Evolutionary conservation across 2,329 filamentous ascomycete species (phyloP), one percentile per base, ranked within the genome.

Genomic region (Epichloe sibirici): DNA sequence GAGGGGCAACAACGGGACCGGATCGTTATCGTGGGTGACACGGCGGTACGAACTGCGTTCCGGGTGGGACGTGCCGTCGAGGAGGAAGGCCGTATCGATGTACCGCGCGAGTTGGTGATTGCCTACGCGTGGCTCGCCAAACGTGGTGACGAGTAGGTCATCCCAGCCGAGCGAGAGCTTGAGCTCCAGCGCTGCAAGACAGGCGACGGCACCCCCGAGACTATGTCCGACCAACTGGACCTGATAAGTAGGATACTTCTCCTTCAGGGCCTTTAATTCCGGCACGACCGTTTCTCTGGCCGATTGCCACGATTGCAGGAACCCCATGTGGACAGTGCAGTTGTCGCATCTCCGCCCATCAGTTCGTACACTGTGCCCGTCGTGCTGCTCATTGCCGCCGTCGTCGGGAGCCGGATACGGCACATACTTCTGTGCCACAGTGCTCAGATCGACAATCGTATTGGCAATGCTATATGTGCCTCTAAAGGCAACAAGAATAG

Each of bases 401-500:
- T 74, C 65, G 42, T 74, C 72, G 0, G 75, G 74, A 2, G 79
- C 75, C 1, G 87, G 86, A 65, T 96, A 98, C 0, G 93, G 90
- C 1, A 90, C 79, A 63, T 97, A 98, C 65, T 87, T 81, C 66
- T 97, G 91, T 12, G 90, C 90, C 2, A 91, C 76, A 2, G 90
- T 94, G 57, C 88, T 90, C 52, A 98, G 75, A 69, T 98, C 93
- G 48, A 90, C 78, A 56, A 98, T 84, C 12, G 90, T 90, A 66
- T 97, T 95, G 51, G 89, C 79, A 61, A 98, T 78, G 58, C 90
- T 95, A 69, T 97, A 96, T 13, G 93, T 97, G 25, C 93, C 93
- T 46, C 93, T 83, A 63, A 97, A 97, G 8, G 90, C 90, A 39
- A 97, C 79, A 45, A 97, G 74, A 53, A 98, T 86, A 35, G 71